Evolutionary conservation across 129 eudicot species (phyloP).

Genomic region (Chrysanthemum lavandulifolium): DNA sequence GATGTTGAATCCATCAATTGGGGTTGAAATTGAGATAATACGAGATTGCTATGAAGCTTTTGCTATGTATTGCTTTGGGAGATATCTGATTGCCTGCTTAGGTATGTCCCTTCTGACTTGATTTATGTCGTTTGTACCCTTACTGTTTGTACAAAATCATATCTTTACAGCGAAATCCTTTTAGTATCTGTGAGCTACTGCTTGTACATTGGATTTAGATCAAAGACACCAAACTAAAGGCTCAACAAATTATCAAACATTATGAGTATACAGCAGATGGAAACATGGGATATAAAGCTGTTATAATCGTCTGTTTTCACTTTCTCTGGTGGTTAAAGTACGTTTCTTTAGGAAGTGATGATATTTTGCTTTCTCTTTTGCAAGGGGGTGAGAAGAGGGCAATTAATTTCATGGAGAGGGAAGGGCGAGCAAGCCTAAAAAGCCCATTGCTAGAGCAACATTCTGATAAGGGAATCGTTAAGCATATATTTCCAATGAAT

Average conservation of each 20-base stretch:
- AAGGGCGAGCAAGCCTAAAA: constrained; percentile 70
- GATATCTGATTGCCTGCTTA: constrained; percentile 95
- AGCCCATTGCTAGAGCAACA: constrained; percentile 67
- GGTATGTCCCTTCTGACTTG: constrained; percentile 47
- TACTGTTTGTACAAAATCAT: too few relatives aligned
- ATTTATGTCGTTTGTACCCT: neutral
- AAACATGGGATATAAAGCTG: too few relatives aligned
- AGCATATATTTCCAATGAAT: constrained; percentile 87
- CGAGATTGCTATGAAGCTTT: constrained; percentile 98
- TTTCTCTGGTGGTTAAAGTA: neutral
- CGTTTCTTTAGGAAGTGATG: neutral
- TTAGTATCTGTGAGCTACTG: neutral
- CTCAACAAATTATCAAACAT: too few relatives aligned
- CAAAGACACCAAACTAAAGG: too few relatives aligned
- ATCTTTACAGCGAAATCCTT: neutral
- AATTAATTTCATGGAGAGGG: constrained; percentile 81
- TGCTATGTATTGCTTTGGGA: constrained; percentile 99
- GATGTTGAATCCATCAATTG: constrained; percentile 73
- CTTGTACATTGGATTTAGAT: neutral
- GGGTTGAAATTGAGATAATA: constrained; percentile 80
- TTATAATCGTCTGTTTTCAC: too few relatives aligned
- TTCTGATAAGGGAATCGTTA: constrained; percentile 65
- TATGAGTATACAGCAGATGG: too few relatives aligned
- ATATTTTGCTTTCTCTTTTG: constrained; percentile 7
- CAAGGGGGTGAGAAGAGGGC: constrained; percentile 94